Evolutionary conservation across 202 grass and related monocot genomes (phyloP), one percentile per base, ranked within the genome.

Genomic region (Digitaria exilis): DNA sequence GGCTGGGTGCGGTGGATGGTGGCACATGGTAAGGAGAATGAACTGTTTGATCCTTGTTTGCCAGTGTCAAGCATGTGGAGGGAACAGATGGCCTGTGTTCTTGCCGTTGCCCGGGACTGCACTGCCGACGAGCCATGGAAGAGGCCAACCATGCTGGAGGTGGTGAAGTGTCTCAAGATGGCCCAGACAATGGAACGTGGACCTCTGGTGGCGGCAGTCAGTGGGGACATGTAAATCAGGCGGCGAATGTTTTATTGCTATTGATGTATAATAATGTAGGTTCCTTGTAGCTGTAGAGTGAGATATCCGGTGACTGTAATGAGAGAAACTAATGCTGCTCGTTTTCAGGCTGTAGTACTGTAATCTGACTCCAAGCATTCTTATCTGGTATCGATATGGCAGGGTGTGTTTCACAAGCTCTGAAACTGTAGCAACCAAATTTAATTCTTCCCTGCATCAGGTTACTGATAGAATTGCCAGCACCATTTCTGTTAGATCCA

Each of bases 1-100:
- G 93, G 89, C 11, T 95, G 96, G 96, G 87, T 94, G 35, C 82
- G 89, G 54, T 98, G 96, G 96, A 92, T 98, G 93, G 80, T 77
- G 6, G 65, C 50, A 0, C 84, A 35, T 21, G 77, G 89, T 4
- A 90, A 82, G 84, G 67, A 90, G 73, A 67, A 70, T 12, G 91
- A 94, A 66, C 78, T 98, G 52, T 93, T 98, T 69, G 96, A 98
- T 67, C 89, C 85, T 7, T 95, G 80, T 74, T 68, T 98, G 68
- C 85, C 87, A 4, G 65, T 79, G 51, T 79, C 76, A 18, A 76
- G 87, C 43, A 44, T 62, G 12, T 89, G 80, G 87, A 80, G 73
- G 80, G 87, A 93, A 70, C 96, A 98, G 78, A 95, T 95, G 96
- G 58, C 12, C 34, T 51, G 37, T 4, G 90, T 93, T 76, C 91